phyloP scores from a whole-genome alignment of 345 rosid genomes.

The Fremontodendron californicum region DNA sequence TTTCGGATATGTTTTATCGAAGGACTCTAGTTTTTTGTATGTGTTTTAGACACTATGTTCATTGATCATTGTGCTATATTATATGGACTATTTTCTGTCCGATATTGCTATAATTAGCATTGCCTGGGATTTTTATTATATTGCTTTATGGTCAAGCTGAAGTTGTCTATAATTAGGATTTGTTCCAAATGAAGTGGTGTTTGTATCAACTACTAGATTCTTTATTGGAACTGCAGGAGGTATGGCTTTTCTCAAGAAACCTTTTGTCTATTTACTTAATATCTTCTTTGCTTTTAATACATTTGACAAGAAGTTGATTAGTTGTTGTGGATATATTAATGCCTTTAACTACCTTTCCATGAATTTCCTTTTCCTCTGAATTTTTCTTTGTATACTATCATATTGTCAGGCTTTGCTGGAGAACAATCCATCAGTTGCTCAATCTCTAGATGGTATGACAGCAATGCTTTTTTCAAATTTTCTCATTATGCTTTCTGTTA shows the following conservation, averaged over 20 bases:
- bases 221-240: too few relatives aligned
- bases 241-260: too few relatives aligned
- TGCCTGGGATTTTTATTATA: neutral
- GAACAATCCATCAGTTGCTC: slow-evolving; percentile 65
- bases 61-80: neutral
- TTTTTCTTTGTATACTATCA: slow-evolving; percentile 5
- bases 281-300: neutral
- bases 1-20: neutral
- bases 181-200: too few relatives aligned
- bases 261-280: neutral
- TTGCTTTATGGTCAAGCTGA: neutral
- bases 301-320: neutral
- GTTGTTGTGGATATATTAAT: neutral
- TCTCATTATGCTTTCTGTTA: neutral
- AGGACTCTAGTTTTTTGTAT: neutral
- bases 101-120: neutral
- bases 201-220: too few relatives aligned
- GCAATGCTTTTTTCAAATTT: neutral
- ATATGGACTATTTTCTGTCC: neutral
- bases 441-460: slow-evolving; percentile 52
- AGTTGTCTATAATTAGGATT: neutral
- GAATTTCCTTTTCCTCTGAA: neutral
- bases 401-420: slow-evolving; percentile 67
- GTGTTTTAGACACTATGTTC: neutral
- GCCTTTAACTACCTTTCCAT: neutral